These are phyloP conservation scores for Arthrobotrys sinensis DNA, from an alignment of 2,329 filamentous ascomycete species.

Conservation along the genomic window DNA sequence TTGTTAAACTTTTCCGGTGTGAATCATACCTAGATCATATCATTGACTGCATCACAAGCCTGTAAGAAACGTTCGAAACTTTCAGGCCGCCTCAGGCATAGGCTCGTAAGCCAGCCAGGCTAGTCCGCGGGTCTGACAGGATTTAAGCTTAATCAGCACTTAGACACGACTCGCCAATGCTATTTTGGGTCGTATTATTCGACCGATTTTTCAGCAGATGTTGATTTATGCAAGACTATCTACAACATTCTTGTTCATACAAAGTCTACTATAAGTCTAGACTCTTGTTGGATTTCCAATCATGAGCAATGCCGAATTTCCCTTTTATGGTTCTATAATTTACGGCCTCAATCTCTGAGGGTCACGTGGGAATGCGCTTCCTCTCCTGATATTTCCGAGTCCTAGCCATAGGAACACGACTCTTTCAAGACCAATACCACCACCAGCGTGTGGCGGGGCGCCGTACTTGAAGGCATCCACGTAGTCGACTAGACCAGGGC, in stretches of 20 bases:
- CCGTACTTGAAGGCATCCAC: constrained; percentile 88
- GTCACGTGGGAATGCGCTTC: constrained; percentile 64
- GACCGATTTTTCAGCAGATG: no score
- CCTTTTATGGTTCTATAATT: neutral
- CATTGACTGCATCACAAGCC: no score
- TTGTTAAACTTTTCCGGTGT: neutral
- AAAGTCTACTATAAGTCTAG: constrained; percentile 2
- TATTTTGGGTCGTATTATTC: no score
- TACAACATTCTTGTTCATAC: neutral
- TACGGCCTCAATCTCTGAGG: constrained; percentile 64
- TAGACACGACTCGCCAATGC: no score
- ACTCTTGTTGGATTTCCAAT: constrained; percentile 3
- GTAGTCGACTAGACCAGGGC: constrained; percentile 86
- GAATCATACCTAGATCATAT: constrained; percentile 6
- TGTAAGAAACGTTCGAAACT: neutral
- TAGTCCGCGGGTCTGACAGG: neutral
- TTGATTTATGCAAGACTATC: constrained; percentile 9
- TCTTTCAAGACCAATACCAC: constrained; percentile 90
- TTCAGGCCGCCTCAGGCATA: neutral
- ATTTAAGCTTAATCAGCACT: neutral
- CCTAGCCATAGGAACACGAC: constrained; percentile 73
- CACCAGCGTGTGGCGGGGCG: constrained; percentile 90
- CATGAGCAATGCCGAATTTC: neutral
- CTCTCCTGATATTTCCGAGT: constrained; percentile 64
- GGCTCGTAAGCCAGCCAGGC: neutral